phyloP scores from a whole-genome alignment of 2,329 filamentous ascomycete genomes.

The Cadophora sp. region DNA sequence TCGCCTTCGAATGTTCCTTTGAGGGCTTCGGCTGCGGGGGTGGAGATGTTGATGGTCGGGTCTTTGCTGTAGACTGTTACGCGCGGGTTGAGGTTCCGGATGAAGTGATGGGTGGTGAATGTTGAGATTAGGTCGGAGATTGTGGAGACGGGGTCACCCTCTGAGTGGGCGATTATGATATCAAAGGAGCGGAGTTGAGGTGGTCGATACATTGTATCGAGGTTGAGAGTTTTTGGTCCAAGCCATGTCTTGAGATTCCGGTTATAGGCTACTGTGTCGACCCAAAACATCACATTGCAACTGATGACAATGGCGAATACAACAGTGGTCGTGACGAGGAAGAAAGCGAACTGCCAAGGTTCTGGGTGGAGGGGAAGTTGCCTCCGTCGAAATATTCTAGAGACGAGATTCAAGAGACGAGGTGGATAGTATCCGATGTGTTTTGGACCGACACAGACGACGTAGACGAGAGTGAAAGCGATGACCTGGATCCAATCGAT shows the following conservation, averaged over 20 bases:
- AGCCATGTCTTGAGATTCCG: constrained; percentile 35
- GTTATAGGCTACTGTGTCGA: constrained; percentile 37
- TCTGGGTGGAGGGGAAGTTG: constrained; percentile 28
- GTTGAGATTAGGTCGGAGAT: constrained; percentile 34
- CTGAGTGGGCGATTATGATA: constrained; percentile 41
- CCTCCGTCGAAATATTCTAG: constrained; percentile 32
- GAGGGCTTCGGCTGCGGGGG: constrained; percentile 16
- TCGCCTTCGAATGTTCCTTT: constrained; percentile 28
- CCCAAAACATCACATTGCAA: constrained; percentile 37
- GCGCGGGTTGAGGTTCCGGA: constrained; percentile 28
- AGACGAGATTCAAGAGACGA: constrained; percentile 35
- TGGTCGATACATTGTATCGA: constrained; percentile 39
- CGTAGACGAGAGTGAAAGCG: constrained; percentile 37
- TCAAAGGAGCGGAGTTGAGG: constrained; percentile 38
- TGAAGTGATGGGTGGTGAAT: constrained; percentile 27
- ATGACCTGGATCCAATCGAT: constrained; percentile 40
- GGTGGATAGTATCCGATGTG: constrained; percentile 41
- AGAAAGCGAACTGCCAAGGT: constrained; percentile 36
- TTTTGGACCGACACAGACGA: constrained; percentile 38
- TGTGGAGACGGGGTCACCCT: constrained; percentile 32
- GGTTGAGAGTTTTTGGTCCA: constrained; percentile 22
- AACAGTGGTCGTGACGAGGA: constrained; percentile 35
- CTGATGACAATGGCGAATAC: constrained; percentile 36
- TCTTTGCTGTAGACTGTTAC: constrained; percentile 44
- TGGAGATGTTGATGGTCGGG: constrained; percentile 20